These are phyloP conservation scores for Lichtheimia ornata DNA, from an alignment of 371 early-diverging fungal species.

Conservation along the genomic window DNA sequence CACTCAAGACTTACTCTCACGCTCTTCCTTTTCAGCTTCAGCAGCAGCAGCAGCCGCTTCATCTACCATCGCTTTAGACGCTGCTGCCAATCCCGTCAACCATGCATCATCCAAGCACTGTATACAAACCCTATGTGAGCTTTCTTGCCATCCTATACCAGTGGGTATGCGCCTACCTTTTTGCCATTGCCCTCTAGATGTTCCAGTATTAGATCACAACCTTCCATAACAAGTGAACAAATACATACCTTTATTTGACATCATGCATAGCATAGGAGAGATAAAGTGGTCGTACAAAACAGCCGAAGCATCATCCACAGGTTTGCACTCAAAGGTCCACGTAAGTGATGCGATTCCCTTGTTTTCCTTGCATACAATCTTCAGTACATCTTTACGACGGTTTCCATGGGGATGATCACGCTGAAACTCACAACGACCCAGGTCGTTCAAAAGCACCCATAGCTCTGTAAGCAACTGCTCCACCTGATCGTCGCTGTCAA, in stretches of 20 bases:
- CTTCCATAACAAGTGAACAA: too few relatives aligned
- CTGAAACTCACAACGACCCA: slow-evolving; percentile 4
- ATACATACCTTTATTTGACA: not conserved
- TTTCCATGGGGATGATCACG: not conserved
- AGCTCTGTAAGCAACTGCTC: slow-evolving; percentile 4
- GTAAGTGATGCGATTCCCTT: slow-evolving; percentile 10
- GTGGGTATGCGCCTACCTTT: too few relatives aligned
- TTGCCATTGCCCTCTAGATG: too few relatives aligned
- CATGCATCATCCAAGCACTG: not conserved
- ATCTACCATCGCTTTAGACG: not conserved
- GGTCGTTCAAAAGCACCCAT: slow-evolving; percentile 1
- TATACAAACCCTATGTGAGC: too few relatives aligned
- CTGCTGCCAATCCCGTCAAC: not conserved
- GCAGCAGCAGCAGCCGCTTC: too few relatives aligned
- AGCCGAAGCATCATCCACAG: slow-evolving; percentile 1
- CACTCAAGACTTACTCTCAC: too few relatives aligned
- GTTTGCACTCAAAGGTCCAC: slow-evolving; percentile 17
- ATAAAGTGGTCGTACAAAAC: slow-evolving; percentile 20
- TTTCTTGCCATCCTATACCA: too few relatives aligned
- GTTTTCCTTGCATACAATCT: not conserved
- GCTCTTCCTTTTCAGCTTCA: too few relatives aligned
- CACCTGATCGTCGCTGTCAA: slow-evolving; percentile 14
- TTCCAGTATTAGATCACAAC: too few relatives aligned
- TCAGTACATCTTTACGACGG: not conserved
- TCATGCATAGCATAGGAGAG: slow-evolving; percentile 10